Evolutionary conservation across 2,329 filamentous ascomycete genomes (phyloP).

Genomic region (Colletotrichum nymphaeae): DNA sequence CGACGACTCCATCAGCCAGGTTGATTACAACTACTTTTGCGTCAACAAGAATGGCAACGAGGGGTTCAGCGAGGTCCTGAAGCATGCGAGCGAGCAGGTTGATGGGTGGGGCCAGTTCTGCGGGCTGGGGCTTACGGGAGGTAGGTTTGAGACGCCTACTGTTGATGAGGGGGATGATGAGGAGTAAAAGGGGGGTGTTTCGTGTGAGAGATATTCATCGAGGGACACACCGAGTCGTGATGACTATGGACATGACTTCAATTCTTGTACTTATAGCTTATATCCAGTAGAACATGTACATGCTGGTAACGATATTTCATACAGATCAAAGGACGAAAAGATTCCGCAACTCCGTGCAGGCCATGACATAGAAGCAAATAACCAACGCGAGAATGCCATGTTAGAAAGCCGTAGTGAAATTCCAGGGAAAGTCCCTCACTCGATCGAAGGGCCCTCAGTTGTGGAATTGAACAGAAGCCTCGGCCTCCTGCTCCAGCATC

Average conservation of each 20-base stretch:
- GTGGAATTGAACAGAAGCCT: constrained; percentile 13
- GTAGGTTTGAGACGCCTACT: constrained; percentile 41
- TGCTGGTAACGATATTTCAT: neutral
- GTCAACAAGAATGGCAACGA: constrained; percentile 40
- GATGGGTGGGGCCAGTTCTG: constrained; percentile 49
- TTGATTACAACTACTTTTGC: constrained; percentile 43
- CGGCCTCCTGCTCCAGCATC: constrained; percentile 36
- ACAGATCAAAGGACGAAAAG: neutral
- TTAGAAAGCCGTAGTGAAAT: neutral
- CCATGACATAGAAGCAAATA: neutral
- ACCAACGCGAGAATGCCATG: neutral
- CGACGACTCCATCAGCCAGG: constrained; percentile 39
- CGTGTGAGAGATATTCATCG: neutral
- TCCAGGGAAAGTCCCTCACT: neutral
- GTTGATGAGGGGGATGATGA: constrained; percentile 29
- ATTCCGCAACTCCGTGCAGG: neutral
- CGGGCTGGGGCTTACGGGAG: constrained; percentile 26
- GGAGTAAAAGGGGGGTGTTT: neutral
- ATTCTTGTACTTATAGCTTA: neutral
- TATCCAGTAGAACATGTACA: neutral
- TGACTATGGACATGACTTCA: neutral
- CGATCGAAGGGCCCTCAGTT: neutral
- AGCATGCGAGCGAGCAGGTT: constrained; percentile 45
- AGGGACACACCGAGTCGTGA: no score
- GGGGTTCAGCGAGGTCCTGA: constrained; percentile 46